A percentile compares a stretch with the other conserved stretches of the same genome.
Evolutionary conservation across 129 eudicot genomes (phyloP).

Genomic region (Flaveria ramosissima): DNA sequence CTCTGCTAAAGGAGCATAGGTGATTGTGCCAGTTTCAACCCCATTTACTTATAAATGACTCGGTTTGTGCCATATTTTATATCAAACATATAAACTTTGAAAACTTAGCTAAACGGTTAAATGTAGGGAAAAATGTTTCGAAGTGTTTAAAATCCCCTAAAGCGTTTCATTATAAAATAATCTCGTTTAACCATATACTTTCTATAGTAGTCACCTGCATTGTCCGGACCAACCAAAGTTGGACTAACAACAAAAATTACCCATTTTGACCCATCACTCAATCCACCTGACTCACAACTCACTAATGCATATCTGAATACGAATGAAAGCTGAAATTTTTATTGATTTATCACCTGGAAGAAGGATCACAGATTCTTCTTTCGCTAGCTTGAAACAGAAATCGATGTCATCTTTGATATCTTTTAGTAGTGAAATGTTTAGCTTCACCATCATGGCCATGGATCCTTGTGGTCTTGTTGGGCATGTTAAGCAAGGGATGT

Average conservation of each 20-base stretch:
- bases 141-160: not conserved
- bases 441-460: conserved; percentile 88
- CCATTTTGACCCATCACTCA: not conserved
- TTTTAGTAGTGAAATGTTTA: conserved; percentile 57
- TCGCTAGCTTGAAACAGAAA: conserved; percentile 88
- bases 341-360: conserved; percentile 71
- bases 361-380: conserved; percentile 84
- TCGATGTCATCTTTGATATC: conserved; percentile 82
- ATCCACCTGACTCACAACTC: not conserved
- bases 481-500: conserved; percentile 73
- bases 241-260: not conserved
- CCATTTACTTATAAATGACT: not conserved
- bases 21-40: not conserved
- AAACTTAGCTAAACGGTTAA: not conserved
- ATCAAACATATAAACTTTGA: not conserved
- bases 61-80: not conserved
- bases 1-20: no score
- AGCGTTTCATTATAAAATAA: not conserved
- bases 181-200: not conserved
- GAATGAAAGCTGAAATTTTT: not conserved
- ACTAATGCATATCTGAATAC: not conserved
- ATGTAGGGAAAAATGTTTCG: not conserved
- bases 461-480: conserved; percentile 88
- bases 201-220: no score
- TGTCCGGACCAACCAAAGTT: not conserved